phyloP scores from a whole-genome alignment of 2,329 filamentous ascomycete genomes.

The Sphaerulina vaccinii region DNA sequence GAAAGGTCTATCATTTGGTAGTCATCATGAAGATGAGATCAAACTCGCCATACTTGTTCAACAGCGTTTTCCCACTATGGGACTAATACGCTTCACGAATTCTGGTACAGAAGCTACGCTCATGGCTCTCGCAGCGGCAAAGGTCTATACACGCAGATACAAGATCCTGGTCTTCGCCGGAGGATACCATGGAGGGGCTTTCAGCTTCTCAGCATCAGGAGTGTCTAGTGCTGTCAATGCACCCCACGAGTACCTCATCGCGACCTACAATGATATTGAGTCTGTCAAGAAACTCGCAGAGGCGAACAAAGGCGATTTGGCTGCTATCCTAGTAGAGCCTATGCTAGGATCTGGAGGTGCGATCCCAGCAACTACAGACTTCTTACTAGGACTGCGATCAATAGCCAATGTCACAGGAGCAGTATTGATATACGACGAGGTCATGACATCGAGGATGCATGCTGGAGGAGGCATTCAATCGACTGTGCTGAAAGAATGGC shows the following conservation, averaged over 20 bases:
- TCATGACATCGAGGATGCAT: constrained; percentile 64
- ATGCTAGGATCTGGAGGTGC: constrained; percentile 66
- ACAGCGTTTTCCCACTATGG: constrained; percentile 53
- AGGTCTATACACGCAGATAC: constrained; percentile 45
- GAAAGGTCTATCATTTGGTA: constrained; percentile 57
- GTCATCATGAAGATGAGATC: constrained; percentile 53
- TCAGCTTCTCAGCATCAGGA: constrained; percentile 42
- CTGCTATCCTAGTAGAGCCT: constrained; percentile 64
- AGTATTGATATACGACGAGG: constrained; percentile 68
- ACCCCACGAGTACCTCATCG: constrained; percentile 58
- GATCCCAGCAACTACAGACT: constrained; percentile 51
- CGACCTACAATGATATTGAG: constrained; percentile 60
- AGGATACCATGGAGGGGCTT: constrained; percentile 57
- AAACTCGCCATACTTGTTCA: constrained; percentile 54
- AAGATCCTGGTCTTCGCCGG: constrained; percentile 54
- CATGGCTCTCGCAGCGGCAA: constrained; percentile 57
- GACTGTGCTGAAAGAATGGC: constrained; percentile 44
- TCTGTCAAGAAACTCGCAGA: constrained; percentile 47
- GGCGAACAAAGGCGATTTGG: constrained; percentile 46
- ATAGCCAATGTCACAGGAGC: constrained; percentile 52
- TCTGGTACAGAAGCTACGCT: constrained; percentile 66
- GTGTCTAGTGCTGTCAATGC: constrained; percentile 37
- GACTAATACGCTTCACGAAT: constrained; percentile 61
- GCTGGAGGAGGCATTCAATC: constrained; percentile 48
- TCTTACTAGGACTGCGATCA: constrained; percentile 53